Evolutionary conservation across 2,329 filamentous ascomycete genomes (phyloP).

Genomic region (Verticillium klebahnii): DNA sequence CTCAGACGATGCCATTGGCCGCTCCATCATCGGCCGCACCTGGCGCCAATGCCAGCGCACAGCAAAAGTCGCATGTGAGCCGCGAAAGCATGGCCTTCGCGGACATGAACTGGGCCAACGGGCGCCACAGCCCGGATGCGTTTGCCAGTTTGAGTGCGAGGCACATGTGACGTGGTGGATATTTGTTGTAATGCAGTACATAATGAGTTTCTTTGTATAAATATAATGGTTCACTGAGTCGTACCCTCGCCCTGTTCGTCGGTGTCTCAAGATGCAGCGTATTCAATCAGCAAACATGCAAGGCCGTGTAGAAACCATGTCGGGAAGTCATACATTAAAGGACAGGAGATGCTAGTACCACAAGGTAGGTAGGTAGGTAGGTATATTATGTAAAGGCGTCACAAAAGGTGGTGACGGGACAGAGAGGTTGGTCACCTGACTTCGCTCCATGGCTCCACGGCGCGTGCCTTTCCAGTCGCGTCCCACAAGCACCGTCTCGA

Average conservation of each 20-base stretch:
- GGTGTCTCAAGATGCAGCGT: too few species aligned
- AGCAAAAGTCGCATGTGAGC: constrained; percentile 44
- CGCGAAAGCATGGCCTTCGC: constrained; percentile 67
- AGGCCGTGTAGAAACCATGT: too few species aligned
- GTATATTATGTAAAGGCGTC: too few species aligned
- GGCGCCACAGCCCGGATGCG: constrained; percentile 73
- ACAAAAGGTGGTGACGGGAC: too few species aligned
- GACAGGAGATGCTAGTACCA: too few species aligned
- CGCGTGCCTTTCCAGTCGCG: neutral
- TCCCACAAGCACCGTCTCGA: neutral
- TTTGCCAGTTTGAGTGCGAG: constrained; percentile 71
- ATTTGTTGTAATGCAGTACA: neutral
- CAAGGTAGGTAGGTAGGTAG: too few species aligned
- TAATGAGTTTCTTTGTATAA: neutral
- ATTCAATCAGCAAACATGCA: too few species aligned
- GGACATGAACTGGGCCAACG: constrained; percentile 62
- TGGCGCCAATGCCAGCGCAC: constrained; percentile 13
- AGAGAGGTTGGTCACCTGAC: neutral
- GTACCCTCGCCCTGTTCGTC: too few species aligned
- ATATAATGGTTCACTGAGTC: neutral
- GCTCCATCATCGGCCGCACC: constrained; percentile 18
- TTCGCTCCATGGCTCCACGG: neutral
- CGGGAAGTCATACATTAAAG: too few species aligned
- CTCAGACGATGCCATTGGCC: constrained; percentile 1
- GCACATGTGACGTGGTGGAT: constrained; percentile 29